These are phyloP conservation scores for Geranium incanum DNA, from an alignment of 441 rosid genomes.

Conservation along the genomic window DNA sequence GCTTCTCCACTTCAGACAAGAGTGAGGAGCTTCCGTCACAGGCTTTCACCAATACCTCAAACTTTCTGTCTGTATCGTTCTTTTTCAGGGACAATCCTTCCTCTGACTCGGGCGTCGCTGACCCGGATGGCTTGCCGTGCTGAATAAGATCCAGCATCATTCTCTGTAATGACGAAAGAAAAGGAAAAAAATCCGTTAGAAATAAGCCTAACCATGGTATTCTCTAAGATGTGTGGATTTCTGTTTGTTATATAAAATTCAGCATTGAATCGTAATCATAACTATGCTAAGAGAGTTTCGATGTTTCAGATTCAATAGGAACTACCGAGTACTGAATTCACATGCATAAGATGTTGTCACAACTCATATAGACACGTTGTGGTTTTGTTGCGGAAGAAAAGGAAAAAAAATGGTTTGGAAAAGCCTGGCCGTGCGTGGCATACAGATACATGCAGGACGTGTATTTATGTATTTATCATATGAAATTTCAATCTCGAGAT, in stretches of 20 bases:
- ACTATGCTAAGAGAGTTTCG: neutral
- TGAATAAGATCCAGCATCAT: constrained; percentile 56
- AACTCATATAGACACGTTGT: neutral
- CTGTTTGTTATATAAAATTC: neutral
- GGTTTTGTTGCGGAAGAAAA: too few relatives aligned
- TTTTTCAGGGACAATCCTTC: constrained; percentile 18
- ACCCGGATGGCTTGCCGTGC: constrained; percentile 26
- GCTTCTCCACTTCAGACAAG: constrained; percentile 48
- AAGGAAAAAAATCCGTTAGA: constrained; percentile 5
- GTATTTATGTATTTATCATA: too few relatives aligned
- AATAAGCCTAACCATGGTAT: neutral
- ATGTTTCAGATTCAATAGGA: neutral
- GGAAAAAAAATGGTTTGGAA: too few relatives aligned
- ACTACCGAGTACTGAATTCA: too few relatives aligned
- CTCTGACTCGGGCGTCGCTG: constrained; percentile 21
- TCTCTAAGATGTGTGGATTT: neutral
- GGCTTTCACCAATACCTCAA: constrained; percentile 47
- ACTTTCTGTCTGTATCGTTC: constrained; percentile 27
- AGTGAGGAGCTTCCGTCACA: constrained; percentile 56
- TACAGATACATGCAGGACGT: too few relatives aligned
- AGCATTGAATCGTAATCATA: neutral
- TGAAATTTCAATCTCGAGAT: too few relatives aligned
- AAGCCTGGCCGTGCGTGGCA: too few relatives aligned
- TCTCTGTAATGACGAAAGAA: constrained; percentile 34
- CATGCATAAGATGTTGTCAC: neutral